phyloP scores from a whole-genome alignment of 345 rosid species.

The Angophora floribunda region DNA sequence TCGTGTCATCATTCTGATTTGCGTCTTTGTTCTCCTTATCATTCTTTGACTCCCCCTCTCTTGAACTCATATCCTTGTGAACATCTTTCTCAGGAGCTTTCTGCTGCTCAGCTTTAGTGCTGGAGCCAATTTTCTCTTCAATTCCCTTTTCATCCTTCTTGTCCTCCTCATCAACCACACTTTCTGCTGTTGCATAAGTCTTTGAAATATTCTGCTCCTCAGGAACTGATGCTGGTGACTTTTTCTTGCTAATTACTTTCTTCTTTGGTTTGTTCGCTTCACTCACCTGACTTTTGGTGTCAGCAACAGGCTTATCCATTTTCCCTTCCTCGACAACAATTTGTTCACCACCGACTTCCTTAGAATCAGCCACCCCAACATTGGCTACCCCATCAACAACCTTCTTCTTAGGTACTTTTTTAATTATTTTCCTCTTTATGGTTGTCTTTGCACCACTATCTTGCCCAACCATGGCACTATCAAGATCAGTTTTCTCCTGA shows the following conservation, averaged over 20 bases:
- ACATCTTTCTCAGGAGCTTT: conserved; percentile 23
- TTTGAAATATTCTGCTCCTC: conserved; percentile 28
- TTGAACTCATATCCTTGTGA: conserved; percentile 24
- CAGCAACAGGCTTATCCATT: conserved; percentile 18
- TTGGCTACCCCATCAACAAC: conserved; percentile 22
- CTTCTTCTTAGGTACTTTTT: conserved; percentile 79
- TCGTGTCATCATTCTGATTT: conserved; percentile 38
- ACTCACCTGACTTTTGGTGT: conserved; percentile 9
- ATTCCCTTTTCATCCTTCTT: conserved; percentile 31
- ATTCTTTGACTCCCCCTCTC: conserved; percentile 21
- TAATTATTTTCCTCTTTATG: conserved; percentile 65
- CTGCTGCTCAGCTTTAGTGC: conserved; percentile 18
- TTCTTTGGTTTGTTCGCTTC: conserved; percentile 9
- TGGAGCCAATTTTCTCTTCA: conserved; percentile 7
- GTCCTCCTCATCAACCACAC: conserved; percentile 26
- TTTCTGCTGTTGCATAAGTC: conserved; percentile 21
- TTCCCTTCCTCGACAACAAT: conserved; percentile 16
- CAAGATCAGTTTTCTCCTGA: conserved; percentile 32
- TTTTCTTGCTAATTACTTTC: conserved; percentile 9
- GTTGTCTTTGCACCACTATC: conserved; percentile 42
- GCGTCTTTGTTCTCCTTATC: conserved; percentile 40
- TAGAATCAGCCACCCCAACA: conserved; percentile 15
- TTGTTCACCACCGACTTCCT: conserved; percentile 29
- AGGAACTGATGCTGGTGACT: conserved; percentile 15
- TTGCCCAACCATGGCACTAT: conserved; percentile 13